Evolutionary conservation across 257 asterid genomes (phyloP).

Genomic region (Solanum dulcamara): DNA sequence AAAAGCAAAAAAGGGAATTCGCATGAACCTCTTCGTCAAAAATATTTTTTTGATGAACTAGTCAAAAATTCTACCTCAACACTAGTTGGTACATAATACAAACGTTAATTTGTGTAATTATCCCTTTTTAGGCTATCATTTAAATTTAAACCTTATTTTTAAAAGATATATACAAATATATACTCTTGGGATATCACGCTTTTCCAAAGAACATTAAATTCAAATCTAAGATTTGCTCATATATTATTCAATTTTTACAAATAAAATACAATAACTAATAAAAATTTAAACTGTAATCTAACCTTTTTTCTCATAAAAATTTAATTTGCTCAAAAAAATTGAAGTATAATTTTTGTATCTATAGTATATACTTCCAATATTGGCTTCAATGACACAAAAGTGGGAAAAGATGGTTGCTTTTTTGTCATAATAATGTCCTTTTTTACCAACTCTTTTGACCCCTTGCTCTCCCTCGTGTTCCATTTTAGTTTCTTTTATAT

Average conservation of each 20-base stretch:
- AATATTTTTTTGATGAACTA: background rate
- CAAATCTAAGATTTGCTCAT: no score
- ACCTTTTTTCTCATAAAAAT: background rate
- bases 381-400: constrained; percentile 35
- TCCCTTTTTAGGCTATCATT: background rate
- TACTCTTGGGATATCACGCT: no score
- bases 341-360: background rate
- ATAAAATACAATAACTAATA: background rate
- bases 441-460: constrained; percentile 7
- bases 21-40: background rate
- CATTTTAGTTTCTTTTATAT: background rate
- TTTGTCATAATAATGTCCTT: constrained; percentile 15
- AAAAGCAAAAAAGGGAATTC: background rate
- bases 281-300: background rate
- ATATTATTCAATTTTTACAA: no score
- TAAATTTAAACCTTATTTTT: background rate
- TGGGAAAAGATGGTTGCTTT: constrained; percentile 20
- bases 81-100: background rate
- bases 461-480: constrained; percentile 3
- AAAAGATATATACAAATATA: no score
- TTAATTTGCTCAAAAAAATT: background rate
- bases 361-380: background rate
- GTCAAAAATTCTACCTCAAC: background rate
- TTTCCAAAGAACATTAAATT: no score
- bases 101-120: background rate